Evolutionary conservation across 2,329 filamentous ascomycete genomes (phyloP), one percentile per base, ranked within the genome.

Genomic region (Diaporthe aspalathi): DNA sequence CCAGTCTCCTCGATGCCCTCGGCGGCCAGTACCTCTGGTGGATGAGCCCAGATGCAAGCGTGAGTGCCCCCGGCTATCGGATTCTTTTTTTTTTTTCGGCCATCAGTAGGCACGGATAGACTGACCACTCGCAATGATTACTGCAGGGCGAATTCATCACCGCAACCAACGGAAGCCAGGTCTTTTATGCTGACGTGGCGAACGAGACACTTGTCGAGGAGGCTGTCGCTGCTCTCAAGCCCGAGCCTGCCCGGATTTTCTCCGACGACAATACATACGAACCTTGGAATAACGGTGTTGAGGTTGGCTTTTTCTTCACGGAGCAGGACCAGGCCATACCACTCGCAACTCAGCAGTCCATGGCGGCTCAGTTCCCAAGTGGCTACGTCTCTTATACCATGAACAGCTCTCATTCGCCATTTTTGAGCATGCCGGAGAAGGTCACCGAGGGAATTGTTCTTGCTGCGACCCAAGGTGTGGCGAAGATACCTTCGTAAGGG

Each of bases 131-230:
- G 22, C 14, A 11, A 38, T 20, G 11, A 11, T n/a, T 24, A 32
- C 11, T 27, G 16, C n/a, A 73, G 69, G 69, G 69, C 66, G 65
- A 73, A 14, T 67, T 68, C 24, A 49, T 73, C 43, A 66, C 54
- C 35, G 40, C 69, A 8, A n/a, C 24, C 50, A 67, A 68, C 47
- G 63, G 50, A 29, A 45, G 7, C 3, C 17, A 71, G 27, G 43
- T 73, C 27, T 71, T 73, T n/a, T 73, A 73, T 45, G 56, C 60
- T 11, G 72, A 73, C 29, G 56, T 73, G 12, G 47, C 50, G 2
- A 32, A 62, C 57, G 20, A 60, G 35, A 45, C 60, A 17, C 43
- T 56, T 27, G 54, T 69, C 16, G 54, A 52, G 2, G 43, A 70
- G 35, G 72, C 71, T 35, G 24, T 63, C n/a, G 54, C 54, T 32